Evolutionary conservation across 495 filamentous ascomycete genomes (phyloP).

Genomic region (Aspergillus avenaceus): DNA sequence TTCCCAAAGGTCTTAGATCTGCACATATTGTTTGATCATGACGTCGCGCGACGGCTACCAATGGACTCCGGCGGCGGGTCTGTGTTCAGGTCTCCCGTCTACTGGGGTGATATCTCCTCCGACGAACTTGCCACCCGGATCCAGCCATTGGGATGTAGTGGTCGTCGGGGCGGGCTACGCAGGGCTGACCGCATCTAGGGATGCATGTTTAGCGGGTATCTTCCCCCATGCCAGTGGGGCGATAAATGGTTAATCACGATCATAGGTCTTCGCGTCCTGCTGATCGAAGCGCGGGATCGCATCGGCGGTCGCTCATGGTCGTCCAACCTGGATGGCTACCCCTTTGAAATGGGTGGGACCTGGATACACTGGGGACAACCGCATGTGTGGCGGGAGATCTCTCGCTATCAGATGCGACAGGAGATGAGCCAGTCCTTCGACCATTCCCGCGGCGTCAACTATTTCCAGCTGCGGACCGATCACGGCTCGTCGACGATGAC

Average conservation of each 20-base stretch:
- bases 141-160: constrained; percentile 12
- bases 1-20: too few species aligned
- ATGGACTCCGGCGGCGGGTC: constrained; percentile 16
- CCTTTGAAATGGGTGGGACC: constrained; percentile 32
- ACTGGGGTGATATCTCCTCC: constrained; percentile 16
- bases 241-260: neutral
- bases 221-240: too few species aligned
- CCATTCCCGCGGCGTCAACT: constrained; percentile 16
- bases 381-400: constrained; percentile 20
- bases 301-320: constrained; percentile 34
- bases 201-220: constrained; percentile 17
- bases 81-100: constrained; percentile 15
- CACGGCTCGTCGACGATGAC: constrained; percentile 9
- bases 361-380: constrained; percentile 30
- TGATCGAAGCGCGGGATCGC: constrained; percentile 33
- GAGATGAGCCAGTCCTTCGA: constrained; percentile 18
- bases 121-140: constrained; percentile 7
- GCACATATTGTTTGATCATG: neutral
- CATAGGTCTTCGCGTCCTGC: constrained; percentile 20
- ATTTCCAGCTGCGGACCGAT: constrained; percentile 17
- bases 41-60: constrained; percentile 22
- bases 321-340: constrained; percentile 16
- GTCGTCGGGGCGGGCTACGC: constrained; percentile 25
- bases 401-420: constrained; percentile 15
- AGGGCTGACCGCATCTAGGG: constrained; percentile 23